phyloP scores from a whole-genome alignment of 768 basidiomycete species.

The Leccinellum rugosiceps region DNA sequence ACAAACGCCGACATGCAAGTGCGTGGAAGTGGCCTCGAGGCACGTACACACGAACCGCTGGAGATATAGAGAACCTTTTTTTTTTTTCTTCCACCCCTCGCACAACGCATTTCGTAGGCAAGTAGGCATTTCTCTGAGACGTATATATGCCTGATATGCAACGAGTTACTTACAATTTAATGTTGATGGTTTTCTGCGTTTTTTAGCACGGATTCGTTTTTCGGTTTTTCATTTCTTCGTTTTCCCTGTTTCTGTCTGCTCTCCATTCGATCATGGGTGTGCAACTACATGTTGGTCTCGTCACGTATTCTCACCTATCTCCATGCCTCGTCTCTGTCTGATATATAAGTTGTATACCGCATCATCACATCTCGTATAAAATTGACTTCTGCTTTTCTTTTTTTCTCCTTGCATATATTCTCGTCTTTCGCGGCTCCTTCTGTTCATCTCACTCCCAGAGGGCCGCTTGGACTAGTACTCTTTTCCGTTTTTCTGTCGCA shows the following conservation, averaged over 20 bases:
- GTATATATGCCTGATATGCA: constrained; percentile 27
- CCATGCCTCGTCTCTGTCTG: constrained; percentile 3
- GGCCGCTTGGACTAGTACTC: background rate
- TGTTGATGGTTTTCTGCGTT: constrained; percentile 15
- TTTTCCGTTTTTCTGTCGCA: background rate
- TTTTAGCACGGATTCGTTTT: constrained; percentile 2
- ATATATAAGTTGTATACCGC: constrained; percentile 31
- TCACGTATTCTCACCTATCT: constrained; percentile 2
- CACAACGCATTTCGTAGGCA: constrained; percentile 10
- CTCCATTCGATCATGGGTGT: constrained; percentile 15
- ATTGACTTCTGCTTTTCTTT: constrained; percentile 7
- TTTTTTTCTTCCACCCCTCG: background rate
- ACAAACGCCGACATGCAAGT: constrained; percentile 39
- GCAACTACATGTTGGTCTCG: constrained; percentile 8
- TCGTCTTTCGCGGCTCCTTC: background rate
- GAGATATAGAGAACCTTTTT: constrained; percentile 55
- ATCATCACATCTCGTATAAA: constrained; percentile 14
- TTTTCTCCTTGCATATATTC: constrained; percentile 1
- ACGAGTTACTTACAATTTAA: constrained; percentile 22
- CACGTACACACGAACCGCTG: constrained; percentile 82
- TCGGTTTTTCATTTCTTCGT: background rate
- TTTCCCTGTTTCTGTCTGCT: constrained; percentile 4
- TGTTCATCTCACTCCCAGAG: background rate
- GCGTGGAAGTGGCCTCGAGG: constrained; percentile 69
- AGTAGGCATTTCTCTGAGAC: constrained; percentile 18